phyloP scores from a whole-genome alignment of 1,284 basidiomycete genomes.

The Heterobasidion parviporum region DNA sequence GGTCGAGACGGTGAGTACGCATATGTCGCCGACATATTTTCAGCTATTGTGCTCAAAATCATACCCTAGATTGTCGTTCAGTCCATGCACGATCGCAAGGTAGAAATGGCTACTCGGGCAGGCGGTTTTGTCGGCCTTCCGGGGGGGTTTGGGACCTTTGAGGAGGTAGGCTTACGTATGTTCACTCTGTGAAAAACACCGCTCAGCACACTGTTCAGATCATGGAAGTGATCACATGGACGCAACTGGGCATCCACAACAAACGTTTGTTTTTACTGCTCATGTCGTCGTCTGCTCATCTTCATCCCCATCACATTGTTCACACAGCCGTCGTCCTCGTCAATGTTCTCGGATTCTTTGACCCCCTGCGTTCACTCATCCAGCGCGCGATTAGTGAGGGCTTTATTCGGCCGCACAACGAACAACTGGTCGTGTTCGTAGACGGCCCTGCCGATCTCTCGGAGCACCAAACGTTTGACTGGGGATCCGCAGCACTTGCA shows the following conservation, averaged over 20 bases:
- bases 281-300: slow-evolving; percentile 2
- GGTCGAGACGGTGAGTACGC: slow-evolving; percentile 43
- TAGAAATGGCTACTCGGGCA: slow-evolving; percentile 76
- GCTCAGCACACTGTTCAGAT: slow-evolving; percentile 35
- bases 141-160: slow-evolving; percentile 89
- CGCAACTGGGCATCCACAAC: slow-evolving; percentile 81
- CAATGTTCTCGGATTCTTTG: slow-evolving; percentile 77
- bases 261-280: slow-evolving; percentile 50
- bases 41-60: no score
- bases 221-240: slow-evolving; percentile 89
- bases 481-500: slow-evolving; percentile 66
- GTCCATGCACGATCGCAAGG: slow-evolving; percentile 90
- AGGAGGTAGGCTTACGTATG: slow-evolving; percentile 53
- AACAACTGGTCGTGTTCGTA: slow-evolving; percentile 58
- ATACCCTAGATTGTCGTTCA: slow-evolving; percentile 55
- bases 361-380: slow-evolving; percentile 70
- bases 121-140: slow-evolving; percentile 82
- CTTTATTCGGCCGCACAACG: slow-evolving; percentile 63
- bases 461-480: slow-evolving; percentile 59
- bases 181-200: background rate
- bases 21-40: background rate
- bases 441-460: slow-evolving; percentile 54
- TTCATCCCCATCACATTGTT: background rate
- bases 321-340: slow-evolving; percentile 67
- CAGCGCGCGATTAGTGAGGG: slow-evolving; percentile 60